phyloP scores from a whole-genome alignment of 768 basidiomycete genomes.

The Hypholoma fasciculare region DNA sequence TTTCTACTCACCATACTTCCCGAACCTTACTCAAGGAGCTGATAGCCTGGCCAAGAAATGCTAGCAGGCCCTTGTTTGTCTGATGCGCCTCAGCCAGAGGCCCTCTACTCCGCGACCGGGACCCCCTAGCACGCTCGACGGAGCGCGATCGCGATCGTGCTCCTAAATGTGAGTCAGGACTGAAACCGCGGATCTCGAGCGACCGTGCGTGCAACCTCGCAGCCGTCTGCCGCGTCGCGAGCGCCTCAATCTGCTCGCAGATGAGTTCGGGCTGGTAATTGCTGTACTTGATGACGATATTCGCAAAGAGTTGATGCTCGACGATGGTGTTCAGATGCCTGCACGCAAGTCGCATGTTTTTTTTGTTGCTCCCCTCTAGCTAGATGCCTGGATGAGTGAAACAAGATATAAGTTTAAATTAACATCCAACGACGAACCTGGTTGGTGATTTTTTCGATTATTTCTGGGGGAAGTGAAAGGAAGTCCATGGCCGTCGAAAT shows the following conservation, averaged over 20 bases:
- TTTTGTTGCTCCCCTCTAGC: slow-evolving; percentile 18
- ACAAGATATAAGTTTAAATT: too few species aligned
- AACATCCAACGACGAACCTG: slow-evolving; percentile 10
- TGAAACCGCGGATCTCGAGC: slow-evolving; percentile 20
- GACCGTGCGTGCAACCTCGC: slow-evolving; percentile 17
- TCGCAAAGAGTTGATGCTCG: slow-evolving; percentile 19
- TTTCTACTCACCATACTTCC: slow-evolving; percentile 16
- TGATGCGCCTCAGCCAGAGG: slow-evolving; percentile 17
- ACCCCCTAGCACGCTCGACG: slow-evolving; percentile 14
- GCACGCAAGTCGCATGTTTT: slow-evolving; percentile 14
- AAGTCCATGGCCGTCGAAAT: slow-evolving; percentile 10
- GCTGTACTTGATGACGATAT: slow-evolving; percentile 22
- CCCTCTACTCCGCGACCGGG: slow-evolving; percentile 20
- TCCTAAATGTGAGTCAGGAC: slow-evolving; percentile 19
- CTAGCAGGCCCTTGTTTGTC: slow-evolving; percentile 13
- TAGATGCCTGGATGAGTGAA: neutral
- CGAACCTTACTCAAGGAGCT: slow-evolving; percentile 17
- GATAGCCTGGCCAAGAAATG: slow-evolving; percentile 19
- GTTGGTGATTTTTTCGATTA: slow-evolving; percentile 17
- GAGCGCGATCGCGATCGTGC: slow-evolving; percentile 20
- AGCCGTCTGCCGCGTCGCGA: slow-evolving; percentile 14
- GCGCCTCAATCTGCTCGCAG: slow-evolving; percentile 19
- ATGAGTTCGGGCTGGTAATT: slow-evolving; percentile 21
- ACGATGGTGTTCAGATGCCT: slow-evolving; percentile 16
- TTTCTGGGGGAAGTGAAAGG: slow-evolving; percentile 17